These are phyloP conservation scores for Globisporangium yorkense DNA, from an alignment of 352 stramenopile species.

Conservation along the genomic window DNA sequence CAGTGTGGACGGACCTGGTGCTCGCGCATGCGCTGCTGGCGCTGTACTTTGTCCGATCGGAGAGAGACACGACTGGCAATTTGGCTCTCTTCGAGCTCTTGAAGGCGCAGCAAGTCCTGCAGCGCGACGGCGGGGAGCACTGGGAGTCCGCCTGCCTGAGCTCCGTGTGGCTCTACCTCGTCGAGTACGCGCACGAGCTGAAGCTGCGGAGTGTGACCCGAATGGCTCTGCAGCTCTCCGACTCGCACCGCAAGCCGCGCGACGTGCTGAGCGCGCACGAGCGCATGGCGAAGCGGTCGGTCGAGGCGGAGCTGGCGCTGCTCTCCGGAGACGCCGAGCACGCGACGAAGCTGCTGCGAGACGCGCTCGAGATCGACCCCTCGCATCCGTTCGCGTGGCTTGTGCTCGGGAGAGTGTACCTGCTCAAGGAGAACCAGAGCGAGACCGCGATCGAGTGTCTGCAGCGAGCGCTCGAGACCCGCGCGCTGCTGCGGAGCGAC, in stretches of 20 bases:
- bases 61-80: constrained; percentile 48
- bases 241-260: constrained; percentile 22
- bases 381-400: constrained; percentile 52
- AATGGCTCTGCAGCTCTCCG: constrained; percentile 28
- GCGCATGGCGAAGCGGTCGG: constrained; percentile 40
- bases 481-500: constrained; percentile 21
- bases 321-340: constrained; percentile 15
- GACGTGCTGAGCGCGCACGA: constrained; percentile 41
- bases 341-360: constrained; percentile 33
- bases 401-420: constrained; percentile 37
- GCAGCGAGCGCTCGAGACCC: constrained; percentile 33
- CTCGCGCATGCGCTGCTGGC: constrained; percentile 58
- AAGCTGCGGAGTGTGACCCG: constrained; percentile 32
- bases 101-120: constrained; percentile 39
- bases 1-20: constrained; percentile 13
- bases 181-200: constrained; percentile 34
- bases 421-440: constrained; percentile 36
- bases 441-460: constrained; percentile 46
- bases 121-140: constrained; percentile 10
- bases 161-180: constrained; percentile 60
- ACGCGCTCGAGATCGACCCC: constrained; percentile 56
- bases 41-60: constrained; percentile 45
- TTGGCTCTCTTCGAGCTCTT: constrained; percentile 62
- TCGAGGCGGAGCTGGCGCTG: constrained; percentile 39
- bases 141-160: constrained; percentile 24